Evolutionary conservation across 176 grass and related monocot species (phyloP), one percentile per base, ranked within the genome.

Genomic region (Poa annua): DNA sequence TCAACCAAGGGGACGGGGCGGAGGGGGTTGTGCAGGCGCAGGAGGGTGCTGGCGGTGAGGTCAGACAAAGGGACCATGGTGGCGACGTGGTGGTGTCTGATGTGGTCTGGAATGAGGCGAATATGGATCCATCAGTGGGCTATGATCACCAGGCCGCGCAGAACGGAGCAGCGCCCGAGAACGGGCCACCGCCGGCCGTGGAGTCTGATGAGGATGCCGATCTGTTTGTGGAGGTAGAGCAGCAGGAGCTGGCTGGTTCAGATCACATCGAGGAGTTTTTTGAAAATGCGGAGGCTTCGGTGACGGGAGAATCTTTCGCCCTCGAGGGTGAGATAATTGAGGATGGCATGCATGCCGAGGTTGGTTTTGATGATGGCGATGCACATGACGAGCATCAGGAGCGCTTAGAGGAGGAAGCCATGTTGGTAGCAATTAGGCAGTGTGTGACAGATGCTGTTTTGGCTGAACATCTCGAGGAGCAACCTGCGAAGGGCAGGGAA

Each of bases 371-470:
- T 35, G 78, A 64, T 25, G 77, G 35, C 7, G 13, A 26, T 86
- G 64, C 1, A 0, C 62, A 63, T 48, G 71, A 65, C n/a, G 25
- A 9, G 7, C 44, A 65, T 55, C 72, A 17, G 83, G 82, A 81
- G 32, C 45, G 6, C 22, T 57, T 41, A 26, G 74, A 79, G 50
- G 69, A 85, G 59, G 69, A 70, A 71, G 62, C 79, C 39, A 82
- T 87, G 85, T 54, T 24, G 33, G 32, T 62, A 62, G 42, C 16
- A 0, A 87, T 87, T 72, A 75, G 71, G 85, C 50, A 66, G 11
- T 87, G 51, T 44, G 80, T 88, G 47, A 67, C 56, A 22, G 68
- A 74, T 59, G 76, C 81, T 80, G 76, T 88, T 66, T 55, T 74
- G 76, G 76, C 81, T 57, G 68, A 67, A 36, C 68, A 20, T 49